Percentiles rank a stretch among this genome's conserved stretches.
phyloP scores from a whole-genome alignment of 2,329 filamentous ascomycete genomes.

The Westerdykella sp. region DNA sequence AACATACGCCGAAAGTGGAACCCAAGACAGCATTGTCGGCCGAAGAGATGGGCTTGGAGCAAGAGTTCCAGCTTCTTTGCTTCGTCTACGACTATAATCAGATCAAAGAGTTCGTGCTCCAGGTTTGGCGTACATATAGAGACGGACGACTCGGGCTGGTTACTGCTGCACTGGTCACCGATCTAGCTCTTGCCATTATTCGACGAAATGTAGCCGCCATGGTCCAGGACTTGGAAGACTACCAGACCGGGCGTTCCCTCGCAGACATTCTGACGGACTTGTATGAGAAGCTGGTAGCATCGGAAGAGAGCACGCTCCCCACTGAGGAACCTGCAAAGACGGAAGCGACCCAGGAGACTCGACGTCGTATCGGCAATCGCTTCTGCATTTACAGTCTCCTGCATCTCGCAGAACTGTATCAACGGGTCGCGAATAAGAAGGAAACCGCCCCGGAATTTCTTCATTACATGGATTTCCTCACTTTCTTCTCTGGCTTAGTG shows the following conservation, averaged over 20 bases:
- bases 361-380: background rate
- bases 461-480: slow-evolving; percentile 5
- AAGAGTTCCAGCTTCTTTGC: slow-evolving; percentile 12
- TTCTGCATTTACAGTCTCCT: background rate
- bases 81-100: slow-evolving; percentile 13
- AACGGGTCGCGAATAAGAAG: background rate
- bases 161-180: slow-evolving; percentile 11
- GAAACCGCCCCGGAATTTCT: background rate
- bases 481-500: slow-evolving; percentile 8
- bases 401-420: background rate
- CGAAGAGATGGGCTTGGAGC: slow-evolving; percentile 8
- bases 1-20: background rate
- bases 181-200: slow-evolving; percentile 11
- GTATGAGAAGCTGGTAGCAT: background rate
- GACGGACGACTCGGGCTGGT: slow-evolving; percentile 5
- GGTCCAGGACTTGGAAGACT: slow-evolving; percentile 5
- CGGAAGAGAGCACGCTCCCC: background rate
- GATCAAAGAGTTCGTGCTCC: slow-evolving; percentile 7
- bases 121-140: slow-evolving; percentile 9
- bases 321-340: background rate
- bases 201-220: slow-evolving; percentile 8
- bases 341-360: too few relatives aligned
- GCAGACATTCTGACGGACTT: background rate
- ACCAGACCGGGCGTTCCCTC: background rate
- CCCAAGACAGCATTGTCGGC: slow-evolving; percentile 1